Conservation (phyloP, 73 alveolate genomes). For the Blepharisma japonicum region DNA sequence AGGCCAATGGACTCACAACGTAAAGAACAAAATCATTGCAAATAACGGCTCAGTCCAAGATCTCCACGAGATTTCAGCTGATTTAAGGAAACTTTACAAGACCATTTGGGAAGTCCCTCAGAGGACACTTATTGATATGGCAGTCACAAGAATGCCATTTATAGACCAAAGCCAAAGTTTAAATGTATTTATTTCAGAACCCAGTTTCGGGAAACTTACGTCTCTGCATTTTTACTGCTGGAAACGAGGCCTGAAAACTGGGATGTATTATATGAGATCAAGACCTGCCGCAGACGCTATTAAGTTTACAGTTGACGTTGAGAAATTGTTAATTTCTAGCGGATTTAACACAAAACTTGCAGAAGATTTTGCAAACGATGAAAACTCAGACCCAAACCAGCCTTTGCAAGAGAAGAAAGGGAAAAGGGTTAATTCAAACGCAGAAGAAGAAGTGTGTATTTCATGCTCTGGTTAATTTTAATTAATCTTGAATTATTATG, state of each 20-base stretch:
- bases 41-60: slow-evolving; percentile 78
- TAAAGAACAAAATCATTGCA: slow-evolving; percentile 68
- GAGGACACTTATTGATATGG: slow-evolving; percentile 76
- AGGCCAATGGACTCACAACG: slow-evolving; percentile 79
- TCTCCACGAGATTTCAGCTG: slow-evolving; percentile 74
- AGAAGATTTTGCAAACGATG: background rate
- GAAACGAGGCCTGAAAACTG: slow-evolving; percentile 71
- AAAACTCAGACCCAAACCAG: background rate
- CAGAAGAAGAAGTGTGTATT: background rate
- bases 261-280: slow-evolving; percentile 89
- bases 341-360: slow-evolving; percentile 14
- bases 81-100: slow-evolving; percentile 66
- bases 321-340: slow-evolving; percentile 37
- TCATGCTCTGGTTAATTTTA: slow-evolving; percentile 5
- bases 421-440: too few relatives aligned
- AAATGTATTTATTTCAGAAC: slow-evolving; percentile 38
- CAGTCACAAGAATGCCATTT: slow-evolving; percentile 71
- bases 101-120: slow-evolving; percentile 95
- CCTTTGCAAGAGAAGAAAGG: too few relatives aligned
- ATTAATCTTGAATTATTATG: too few relatives aligned
- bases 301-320: slow-evolving; percentile 91
- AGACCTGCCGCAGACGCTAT: slow-evolving; percentile 94
- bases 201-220: slow-evolving; percentile 38
- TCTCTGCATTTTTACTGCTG: slow-evolving; percentile 54
- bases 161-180: slow-evolving; percentile 47